Evolutionary conservation across 768 basidiomycete genomes (phyloP).

Genomic region (Lentinula sp.): DNA sequence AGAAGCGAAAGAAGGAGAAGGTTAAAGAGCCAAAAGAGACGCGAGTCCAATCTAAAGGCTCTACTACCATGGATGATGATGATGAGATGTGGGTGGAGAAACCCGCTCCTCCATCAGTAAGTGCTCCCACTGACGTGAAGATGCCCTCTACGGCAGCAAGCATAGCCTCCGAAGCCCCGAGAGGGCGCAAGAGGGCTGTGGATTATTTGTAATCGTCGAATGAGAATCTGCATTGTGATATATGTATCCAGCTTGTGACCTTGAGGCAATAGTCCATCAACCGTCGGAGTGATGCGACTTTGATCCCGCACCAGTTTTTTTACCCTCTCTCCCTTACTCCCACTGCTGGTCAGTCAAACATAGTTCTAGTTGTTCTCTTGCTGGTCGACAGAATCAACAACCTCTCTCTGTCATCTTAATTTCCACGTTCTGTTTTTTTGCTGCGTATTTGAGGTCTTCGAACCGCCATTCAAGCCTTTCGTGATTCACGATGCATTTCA

Average conservation of each 20-base stretch:
- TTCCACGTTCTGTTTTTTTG: not conserved
- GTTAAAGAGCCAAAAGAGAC: constrained; percentile 15
- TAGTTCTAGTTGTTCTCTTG: not conserved
- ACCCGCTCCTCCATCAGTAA: constrained; percentile 44
- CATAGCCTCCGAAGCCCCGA: constrained; percentile 15
- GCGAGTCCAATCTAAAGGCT: constrained; percentile 28
- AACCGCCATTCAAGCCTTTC: no score
- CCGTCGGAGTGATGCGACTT: not conserved
- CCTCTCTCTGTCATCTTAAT: not conserved
- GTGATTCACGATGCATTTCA: not conserved
- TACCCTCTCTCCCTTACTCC: not conserved
- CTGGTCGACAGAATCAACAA: not conserved
- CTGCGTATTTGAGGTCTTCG: not conserved
- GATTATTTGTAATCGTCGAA: constrained; percentile 54
- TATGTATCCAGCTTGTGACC: no score
- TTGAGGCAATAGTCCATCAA: not conserved
- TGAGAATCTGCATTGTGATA: not conserved
- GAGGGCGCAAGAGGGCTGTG: constrained; percentile 62
- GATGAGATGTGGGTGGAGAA: constrained; percentile 71
- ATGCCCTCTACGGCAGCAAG: constrained; percentile 12
- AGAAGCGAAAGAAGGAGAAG: constrained; percentile 20
- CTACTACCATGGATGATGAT: constrained; percentile 34
- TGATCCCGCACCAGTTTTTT: not conserved
- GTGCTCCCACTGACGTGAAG: constrained; percentile 15
- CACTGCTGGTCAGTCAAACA: not conserved